Percentiles rank a stretch among this genome's conserved stretches.
phyloP scores from a whole-genome alignment of 129 eudicot genomes.

The Daucus carota region DH1_v3.0 NC_030388.2:19361501-19362000 shows the following conservation, averaged over 20 bases:
- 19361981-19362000: slow-evolving; percentile 5
- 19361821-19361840: slow-evolving; percentile 35
- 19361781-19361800: slow-evolving; percentile 14
- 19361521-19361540: slow-evolving; percentile 36
- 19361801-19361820: slow-evolving; percentile 15
- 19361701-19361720: slow-evolving; percentile 9
- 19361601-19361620: slow-evolving; percentile 10
- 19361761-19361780: slow-evolving; percentile 9
- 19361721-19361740: slow-evolving; percentile 17
- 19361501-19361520: slow-evolving; percentile 25
- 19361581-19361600: slow-evolving; percentile 16
- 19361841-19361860: slow-evolving; percentile 11
- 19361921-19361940: slow-evolving; percentile 13
- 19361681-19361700: slow-evolving; percentile 1
- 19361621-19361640: slow-evolving; percentile 15
- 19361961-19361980: slow-evolving; percentile 16
- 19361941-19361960: slow-evolving; percentile 13
- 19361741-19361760: neutral
- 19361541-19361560: slow-evolving; percentile 11
- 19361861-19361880: slow-evolving; percentile 12
- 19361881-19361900: slow-evolving; percentile 16
- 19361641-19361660: slow-evolving; percentile 15
- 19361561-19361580: slow-evolving; percentile 12
- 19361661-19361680: slow-evolving; percentile 18
- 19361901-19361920: slow-evolving; percentile 12